phyloP scores from a whole-genome alignment of 2,329 filamentous ascomycete species.

The Xylaria sp. region DNA sequence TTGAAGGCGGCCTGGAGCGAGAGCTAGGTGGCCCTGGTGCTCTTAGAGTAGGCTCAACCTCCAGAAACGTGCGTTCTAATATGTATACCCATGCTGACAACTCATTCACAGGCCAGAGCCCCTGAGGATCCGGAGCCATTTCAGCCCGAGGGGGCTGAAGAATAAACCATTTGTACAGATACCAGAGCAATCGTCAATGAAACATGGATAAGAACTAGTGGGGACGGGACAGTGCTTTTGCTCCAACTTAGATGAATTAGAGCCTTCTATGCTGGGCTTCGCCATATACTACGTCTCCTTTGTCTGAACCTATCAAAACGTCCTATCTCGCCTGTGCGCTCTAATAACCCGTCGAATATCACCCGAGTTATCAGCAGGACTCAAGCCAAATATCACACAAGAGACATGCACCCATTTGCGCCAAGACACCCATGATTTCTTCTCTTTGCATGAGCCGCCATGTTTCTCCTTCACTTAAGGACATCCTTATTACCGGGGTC shows the following conservation, averaged over 20 bases:
- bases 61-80: background rate
- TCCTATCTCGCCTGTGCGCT: background rate
- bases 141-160: constrained; percentile 46
- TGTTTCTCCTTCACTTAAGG: background rate
- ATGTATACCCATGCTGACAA: constrained; percentile 16
- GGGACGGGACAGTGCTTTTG: background rate
- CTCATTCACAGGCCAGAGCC: constrained; percentile 60
- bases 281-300: constrained; percentile 29
- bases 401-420: background rate
- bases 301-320: constrained; percentile 22
- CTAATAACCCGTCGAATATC: background rate
- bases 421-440: background rate
- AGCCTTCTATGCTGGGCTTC: constrained; percentile 9
- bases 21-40: constrained; percentile 79
- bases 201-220: constrained; percentile 7
- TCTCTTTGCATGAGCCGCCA: background rate
- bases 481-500: background rate
- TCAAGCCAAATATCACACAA: background rate
- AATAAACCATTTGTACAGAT: constrained; percentile 40
- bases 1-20: constrained; percentile 76
- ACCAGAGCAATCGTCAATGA: constrained; percentile 25
- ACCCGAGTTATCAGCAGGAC: background rate
- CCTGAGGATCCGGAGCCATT: constrained; percentile 66
- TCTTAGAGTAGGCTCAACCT: constrained; percentile 66
- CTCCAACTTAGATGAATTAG: constrained; percentile 5